Evolutionary conservation across 2,329 filamentous ascomycete genomes (phyloP).

Genomic region (Sphaceloma murrayae): DNA sequence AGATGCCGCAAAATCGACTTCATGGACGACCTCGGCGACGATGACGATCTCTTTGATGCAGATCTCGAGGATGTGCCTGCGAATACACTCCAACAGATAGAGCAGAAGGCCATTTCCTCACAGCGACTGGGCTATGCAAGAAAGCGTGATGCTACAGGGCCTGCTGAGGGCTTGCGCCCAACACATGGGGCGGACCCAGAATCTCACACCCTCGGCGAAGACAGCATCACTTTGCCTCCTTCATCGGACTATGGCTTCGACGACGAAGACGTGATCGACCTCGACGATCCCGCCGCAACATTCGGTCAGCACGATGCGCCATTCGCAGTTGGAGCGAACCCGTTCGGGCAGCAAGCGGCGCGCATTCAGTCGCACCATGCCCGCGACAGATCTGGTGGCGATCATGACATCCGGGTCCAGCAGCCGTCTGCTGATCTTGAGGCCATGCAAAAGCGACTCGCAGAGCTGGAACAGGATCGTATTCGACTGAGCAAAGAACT

Average conservation of each 20-base stretch:
- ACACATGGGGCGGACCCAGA: too few relatives aligned
- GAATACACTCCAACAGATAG: conserved; percentile 37
- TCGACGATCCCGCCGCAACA: conserved; percentile 32
- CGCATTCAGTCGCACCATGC: not conserved
- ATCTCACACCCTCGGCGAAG: not conserved
- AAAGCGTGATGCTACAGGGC: too few relatives aligned
- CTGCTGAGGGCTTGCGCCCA: too few relatives aligned
- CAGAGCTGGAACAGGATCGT: conserved; percentile 38
- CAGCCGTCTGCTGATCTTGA: conserved; percentile 19
- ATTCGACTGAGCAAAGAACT: conserved; percentile 31
- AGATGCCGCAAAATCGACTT: not conserved
- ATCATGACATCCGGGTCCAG: not conserved
- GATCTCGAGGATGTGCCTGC: conserved; percentile 38
- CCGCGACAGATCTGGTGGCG: not conserved
- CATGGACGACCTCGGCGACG: conserved; percentile 29
- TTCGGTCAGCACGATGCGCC: conserved; percentile 3
- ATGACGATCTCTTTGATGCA: conserved; percentile 40
- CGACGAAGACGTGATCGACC: conserved; percentile 38
- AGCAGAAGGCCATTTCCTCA: conserved; percentile 30
- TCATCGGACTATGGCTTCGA: conserved; percentile 39
- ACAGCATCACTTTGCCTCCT: conserved; percentile 20
- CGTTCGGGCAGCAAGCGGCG: not conserved
- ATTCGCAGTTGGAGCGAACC: not conserved
- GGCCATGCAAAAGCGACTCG: conserved; percentile 34
- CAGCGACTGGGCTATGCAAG: too few relatives aligned